Conservation (phyloP, 768 basidiomycete genomes). For the Kwoniella dejecticola region DNA sequence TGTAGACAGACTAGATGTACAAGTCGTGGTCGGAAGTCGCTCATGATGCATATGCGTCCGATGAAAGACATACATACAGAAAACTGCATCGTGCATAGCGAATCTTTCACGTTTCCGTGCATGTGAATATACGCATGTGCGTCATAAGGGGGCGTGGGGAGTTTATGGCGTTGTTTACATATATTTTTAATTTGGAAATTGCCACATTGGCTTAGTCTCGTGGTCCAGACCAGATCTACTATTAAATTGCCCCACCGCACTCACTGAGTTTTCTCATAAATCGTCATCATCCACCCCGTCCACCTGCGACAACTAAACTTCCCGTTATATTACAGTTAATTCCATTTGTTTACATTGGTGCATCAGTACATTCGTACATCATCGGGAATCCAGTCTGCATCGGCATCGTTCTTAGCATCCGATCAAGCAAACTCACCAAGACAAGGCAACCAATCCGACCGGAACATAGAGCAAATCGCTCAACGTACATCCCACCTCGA, state of each 20-base stretch:
- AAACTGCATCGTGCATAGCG: too few species aligned
- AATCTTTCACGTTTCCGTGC: too few species aligned
- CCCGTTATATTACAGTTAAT: constrained; percentile 4
- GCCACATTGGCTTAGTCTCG: constrained; percentile 2
- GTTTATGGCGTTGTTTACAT: not conserved
- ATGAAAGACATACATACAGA: too few species aligned
- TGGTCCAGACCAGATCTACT: not conserved
- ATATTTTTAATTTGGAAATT: not conserved
- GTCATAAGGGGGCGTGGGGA: not conserved
- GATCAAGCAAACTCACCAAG: too few species aligned
- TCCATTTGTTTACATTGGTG: constrained; percentile 13
- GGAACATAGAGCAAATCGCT: too few species aligned
- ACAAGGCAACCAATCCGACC: too few species aligned
- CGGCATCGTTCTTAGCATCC: not conserved
- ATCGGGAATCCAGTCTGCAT: not conserved
- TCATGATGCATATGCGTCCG: too few species aligned
- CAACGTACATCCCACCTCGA: too few species aligned
- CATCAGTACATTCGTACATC: not conserved
- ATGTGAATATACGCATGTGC: constrained; percentile 9
- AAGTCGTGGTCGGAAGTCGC: too few species aligned
- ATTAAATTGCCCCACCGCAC: not conserved
- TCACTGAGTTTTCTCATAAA: not conserved
- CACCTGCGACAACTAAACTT: too few species aligned
- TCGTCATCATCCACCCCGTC: constrained; percentile 3
- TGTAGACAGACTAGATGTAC: too few species aligned